Conservation (phyloP, 768 basidiomycete species). For the Kwoniella dendrophila region DNA sequence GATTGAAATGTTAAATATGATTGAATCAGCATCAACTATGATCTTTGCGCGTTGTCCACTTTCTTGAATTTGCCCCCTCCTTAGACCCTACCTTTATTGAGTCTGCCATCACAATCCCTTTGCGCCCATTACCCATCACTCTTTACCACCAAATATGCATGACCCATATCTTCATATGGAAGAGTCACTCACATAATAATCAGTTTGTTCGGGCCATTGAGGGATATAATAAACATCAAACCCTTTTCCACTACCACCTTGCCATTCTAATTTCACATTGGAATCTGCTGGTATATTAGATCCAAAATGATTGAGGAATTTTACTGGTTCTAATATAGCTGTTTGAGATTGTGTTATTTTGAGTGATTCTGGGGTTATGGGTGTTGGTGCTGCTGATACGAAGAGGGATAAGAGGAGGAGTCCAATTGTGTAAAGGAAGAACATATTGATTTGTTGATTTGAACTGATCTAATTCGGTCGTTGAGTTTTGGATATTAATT, state of each 20-base stretch:
- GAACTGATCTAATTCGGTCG: background rate
- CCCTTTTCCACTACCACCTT: conserved; percentile 23
- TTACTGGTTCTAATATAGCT: conserved; percentile 8
- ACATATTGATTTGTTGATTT: conserved; percentile 3
- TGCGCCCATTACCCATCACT: background rate
- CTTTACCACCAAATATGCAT: background rate
- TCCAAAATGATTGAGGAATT: conserved; percentile 24
- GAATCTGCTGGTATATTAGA: conserved; percentile 18
- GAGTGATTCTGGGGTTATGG: background rate
- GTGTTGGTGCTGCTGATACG: conserved; percentile 7
- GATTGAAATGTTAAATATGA: background rate
- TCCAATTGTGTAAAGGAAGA: conserved; percentile 21
- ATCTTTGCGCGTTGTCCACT: background rate
- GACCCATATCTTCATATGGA: background rate
- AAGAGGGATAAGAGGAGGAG: conserved; percentile 20
- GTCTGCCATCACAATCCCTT: background rate
- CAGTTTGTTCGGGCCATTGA: conserved; percentile 27
- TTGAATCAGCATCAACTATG: background rate
- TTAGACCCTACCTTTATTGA: background rate
- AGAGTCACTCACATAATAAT: conserved; percentile 23
- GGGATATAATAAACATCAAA: conserved; percentile 34
- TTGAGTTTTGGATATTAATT: background rate
- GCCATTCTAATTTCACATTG: conserved; percentile 18
- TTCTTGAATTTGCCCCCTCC: background rate
- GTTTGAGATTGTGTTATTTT: background rate